Base-by-base conservation (phyloP, 768 basidiomycete genomes). In the Pulveroboletus sp. region DNA sequence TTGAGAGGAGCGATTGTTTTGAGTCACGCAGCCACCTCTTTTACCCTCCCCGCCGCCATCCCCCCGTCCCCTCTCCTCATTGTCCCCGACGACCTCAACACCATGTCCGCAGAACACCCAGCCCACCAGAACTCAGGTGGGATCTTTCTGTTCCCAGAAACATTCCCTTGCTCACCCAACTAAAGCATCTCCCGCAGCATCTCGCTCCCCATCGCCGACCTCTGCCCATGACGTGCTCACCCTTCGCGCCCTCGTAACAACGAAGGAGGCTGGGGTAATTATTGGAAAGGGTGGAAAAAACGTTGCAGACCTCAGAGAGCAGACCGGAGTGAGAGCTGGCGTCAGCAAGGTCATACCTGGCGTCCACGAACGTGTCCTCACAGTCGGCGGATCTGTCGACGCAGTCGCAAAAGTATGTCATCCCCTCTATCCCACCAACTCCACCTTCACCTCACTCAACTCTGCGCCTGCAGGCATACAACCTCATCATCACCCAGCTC, bases 311-410 rank as follows among this genome's bases (percentile, higher is more conserved):
- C 81, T 99, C 63, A 82, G 96, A 55, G 91, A 95, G 58, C 86
- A 90, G 63, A 95, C 93, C 39, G 93, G 89, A 57, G 94, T 96
- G 74, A 98, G 93, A 73, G 94, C 96, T 55, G 96, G 96, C 67
- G 96, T 99, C 71, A 93, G 88, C 80, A 98, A 96, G 71, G 95
- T 97, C 77, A 93, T 95, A 52, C 83, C 86, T 49, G 96, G 96
- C 63, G 93, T 99, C 53, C 93, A 96, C 68, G 96, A 99, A 73
- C 88, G 96, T 61, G 93, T 98, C 66, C 83, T 99, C 67, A 92
- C 89, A 61, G 87, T 98, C 70, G 85, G 83, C 53, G 96, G 96
- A 50, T 80, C 87, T 39, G 86, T 96, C 61, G 93, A 98, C 62
- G 85, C 83, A 55, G 91, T 99, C 55, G 86, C 94, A 60, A 89